Evolutionary conservation across 2,329 filamentous ascomycete genomes (phyloP).

Genomic region (Aspergillus neotritici): DNA sequence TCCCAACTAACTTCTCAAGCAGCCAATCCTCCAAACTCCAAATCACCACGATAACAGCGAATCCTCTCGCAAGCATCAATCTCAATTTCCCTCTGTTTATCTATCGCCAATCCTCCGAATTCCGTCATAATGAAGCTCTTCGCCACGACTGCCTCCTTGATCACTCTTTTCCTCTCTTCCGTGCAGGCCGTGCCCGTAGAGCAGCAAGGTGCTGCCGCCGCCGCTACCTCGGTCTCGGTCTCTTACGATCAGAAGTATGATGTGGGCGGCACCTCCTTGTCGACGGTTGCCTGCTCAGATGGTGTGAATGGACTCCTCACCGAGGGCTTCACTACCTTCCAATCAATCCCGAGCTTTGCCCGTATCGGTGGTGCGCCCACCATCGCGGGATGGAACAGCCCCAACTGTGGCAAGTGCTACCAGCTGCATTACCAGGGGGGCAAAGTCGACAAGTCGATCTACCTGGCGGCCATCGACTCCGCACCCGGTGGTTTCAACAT

Average conservation of each 20-base stretch:
- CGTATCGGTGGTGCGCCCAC: conserved; percentile 47
- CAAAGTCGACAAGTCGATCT: conserved; percentile 38
- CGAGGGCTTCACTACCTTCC: conserved; percentile 38
- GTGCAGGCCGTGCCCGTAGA: conserved; percentile 19
- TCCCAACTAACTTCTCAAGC: no score
- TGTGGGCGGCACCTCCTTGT: conserved; percentile 50
- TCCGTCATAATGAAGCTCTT: conserved; percentile 24
- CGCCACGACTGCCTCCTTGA: conserved; percentile 14
- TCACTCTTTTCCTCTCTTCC: conserved; percentile 20
- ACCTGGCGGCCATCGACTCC: conserved; percentile 47
- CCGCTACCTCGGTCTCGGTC: conserved; percentile 42
- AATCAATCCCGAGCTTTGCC: conserved; percentile 43
- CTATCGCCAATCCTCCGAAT: not conserved
- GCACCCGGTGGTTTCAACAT: conserved; percentile 46
- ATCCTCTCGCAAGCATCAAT: not conserved
- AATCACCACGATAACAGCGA: not conserved
- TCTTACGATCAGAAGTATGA: conserved; percentile 71
- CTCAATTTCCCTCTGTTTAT: not conserved
- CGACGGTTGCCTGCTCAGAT: conserved; percentile 43
- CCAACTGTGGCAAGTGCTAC: conserved; percentile 51
- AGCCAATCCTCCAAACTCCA: no score
- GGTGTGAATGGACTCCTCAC: conserved; percentile 30
- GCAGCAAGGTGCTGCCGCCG: conserved; percentile 8
- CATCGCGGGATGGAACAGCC: conserved; percentile 43
- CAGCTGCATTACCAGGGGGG: conserved; percentile 42